phyloP scores from a whole-genome alignment of 306 rosid species.

The Trifolium repens region DNA sequence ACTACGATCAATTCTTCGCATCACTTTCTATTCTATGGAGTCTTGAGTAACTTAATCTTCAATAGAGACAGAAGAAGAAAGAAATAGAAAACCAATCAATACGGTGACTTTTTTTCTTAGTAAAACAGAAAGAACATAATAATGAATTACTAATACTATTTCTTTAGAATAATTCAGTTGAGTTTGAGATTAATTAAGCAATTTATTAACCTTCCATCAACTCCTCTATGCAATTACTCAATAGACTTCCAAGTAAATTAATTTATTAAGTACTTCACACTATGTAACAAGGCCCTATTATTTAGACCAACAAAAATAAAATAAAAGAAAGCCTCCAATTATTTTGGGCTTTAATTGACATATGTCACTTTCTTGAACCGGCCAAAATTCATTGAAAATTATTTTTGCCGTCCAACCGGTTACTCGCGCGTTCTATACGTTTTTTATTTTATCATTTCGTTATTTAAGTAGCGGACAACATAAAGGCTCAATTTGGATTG shows the following conservation, averaged over 20 bases:
- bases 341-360: neutral
- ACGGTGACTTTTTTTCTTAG: conserved; percentile 1
- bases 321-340: neutral
- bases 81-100: neutral
- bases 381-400: conserved; percentile 1
- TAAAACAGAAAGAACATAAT: neutral
- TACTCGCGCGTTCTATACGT: too few species aligned
- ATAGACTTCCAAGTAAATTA: neutral
- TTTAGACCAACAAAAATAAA: too few species aligned
- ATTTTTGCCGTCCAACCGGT: too few species aligned
- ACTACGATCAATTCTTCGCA: conserved; percentile 31
- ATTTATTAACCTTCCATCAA: too few species aligned
- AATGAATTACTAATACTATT: too few species aligned
- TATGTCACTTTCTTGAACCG: conserved; percentile 40
- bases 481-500: too few species aligned
- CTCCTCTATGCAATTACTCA: neutral
- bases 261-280: too few species aligned
- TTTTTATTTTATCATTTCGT: too few species aligned
- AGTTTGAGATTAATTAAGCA: too few species aligned
- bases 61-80: conserved; percentile 1
- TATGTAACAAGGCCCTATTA: too few species aligned
- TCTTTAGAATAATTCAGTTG: too few species aligned
- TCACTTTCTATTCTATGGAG: conserved; percentile 2
- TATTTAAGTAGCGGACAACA: too few species aligned
- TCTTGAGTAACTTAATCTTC: conserved; percentile 26